Percentiles rank a stretch among this genome's conserved stretches.
Conservation (phyloP, 768 basidiomycete species). For the Scleroderma bovista region DNA sequence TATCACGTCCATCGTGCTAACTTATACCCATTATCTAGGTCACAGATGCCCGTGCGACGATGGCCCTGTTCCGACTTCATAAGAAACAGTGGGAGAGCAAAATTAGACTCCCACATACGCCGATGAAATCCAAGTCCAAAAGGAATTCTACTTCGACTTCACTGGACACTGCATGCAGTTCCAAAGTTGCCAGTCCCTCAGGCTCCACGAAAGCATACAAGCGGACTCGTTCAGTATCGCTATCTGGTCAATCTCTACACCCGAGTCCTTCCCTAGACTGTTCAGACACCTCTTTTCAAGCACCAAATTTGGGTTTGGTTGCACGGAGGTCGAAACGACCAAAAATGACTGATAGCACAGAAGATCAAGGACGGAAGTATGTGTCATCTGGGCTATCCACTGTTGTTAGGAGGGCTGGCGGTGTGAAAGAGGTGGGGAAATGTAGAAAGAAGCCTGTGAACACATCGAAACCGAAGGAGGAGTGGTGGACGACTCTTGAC, state of each 20-base stretch:
- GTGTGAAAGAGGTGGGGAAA: conserved; percentile 6
- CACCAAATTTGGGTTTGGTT: background rate
- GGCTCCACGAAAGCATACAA: background rate
- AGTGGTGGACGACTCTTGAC: conserved; percentile 45
- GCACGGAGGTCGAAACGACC: background rate
- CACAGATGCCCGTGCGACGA: conserved; percentile 88
- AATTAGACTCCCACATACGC: conserved; percentile 5
- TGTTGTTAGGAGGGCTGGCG: conserved; percentile 31
- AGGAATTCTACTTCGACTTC: background rate
- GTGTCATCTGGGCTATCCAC: conserved; percentile 60
- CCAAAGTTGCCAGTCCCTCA: background rate
- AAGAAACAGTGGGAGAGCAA: conserved; percentile 78
- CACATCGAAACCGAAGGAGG: background rate
- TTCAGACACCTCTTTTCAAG: background rate
- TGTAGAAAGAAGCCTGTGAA: conserved; percentile 10
- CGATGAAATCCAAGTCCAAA: background rate
- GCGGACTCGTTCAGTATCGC: background rate
- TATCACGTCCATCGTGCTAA: background rate
- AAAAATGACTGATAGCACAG: conserved; percentile 30
- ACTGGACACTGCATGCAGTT: background rate
- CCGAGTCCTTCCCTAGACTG: background rate
- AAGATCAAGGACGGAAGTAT: conserved; percentile 47
- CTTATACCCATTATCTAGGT: conserved; percentile 44
- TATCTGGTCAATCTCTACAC: background rate
- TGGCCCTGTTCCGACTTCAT: conserved; percentile 86